Base-by-base conservation (phyloP, 345 rosid genomes). In the Cardamine resedifolia region DNA sequence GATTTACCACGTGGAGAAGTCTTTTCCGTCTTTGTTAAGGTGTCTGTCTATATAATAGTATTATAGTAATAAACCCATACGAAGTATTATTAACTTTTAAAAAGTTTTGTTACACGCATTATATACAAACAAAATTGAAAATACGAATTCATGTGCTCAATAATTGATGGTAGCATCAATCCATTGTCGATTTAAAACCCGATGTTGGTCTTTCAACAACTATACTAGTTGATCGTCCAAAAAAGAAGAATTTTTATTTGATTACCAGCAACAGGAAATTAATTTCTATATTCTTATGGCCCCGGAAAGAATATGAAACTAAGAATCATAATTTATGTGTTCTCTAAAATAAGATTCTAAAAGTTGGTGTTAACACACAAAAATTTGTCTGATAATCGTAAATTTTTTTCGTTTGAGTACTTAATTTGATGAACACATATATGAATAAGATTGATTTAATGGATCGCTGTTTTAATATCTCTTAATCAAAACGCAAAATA, bases 1-100 rank as follows among this genome's bases (percentile, higher is more conserved):
- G 65, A 58, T 69, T 45, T 47, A 21, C 73, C 73, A 69, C 73
- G 47, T 69, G 73, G 36, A 31, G 14, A 69, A 68, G 7, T 44
- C 2, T 31, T 57, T 45, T 31, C 65, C 47, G 47, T 69, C 73
- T 45, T 30, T 10, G 14, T 6, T 45, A 10, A 43, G 12, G 33
- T 50, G 58, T 59, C 34, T 50, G 58, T 59, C 34, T 51, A 10
- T 67, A 27, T 26, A 12, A 21, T 27, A 28, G 10, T 57, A 57
- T 27, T 39, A 16, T 56, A 69, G 18, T 33, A 23, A 31, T 57
- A 57, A 49, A 58, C 73, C 73, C 73, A 69, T 69, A 58, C 66
- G 26, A 31, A 31, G 47, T 51, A 9, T 45, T 44, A 34, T 58
- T 24, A 69, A 58, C 34, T 69, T 69, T 58, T 33, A 0, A 21